Evolutionary conservation across 805 yeast species (phyloP).

Genomic region (Pichia thaimueangensis): DNA sequence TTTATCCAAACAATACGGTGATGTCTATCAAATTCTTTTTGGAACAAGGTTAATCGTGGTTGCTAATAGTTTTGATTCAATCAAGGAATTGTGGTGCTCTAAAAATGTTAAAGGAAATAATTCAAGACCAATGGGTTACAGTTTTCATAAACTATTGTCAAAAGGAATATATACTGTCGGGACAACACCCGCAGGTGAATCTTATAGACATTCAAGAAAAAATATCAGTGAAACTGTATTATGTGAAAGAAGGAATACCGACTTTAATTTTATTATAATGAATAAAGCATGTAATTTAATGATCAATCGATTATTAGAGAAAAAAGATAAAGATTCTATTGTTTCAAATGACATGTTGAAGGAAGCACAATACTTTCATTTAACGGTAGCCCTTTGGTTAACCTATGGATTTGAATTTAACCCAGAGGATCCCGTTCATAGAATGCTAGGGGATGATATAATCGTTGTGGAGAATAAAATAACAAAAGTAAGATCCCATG

Average conservation of each 20-base stretch:
- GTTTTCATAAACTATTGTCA: constrained; percentile 61
- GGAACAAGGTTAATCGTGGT: constrained; percentile 55
- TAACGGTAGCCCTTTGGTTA: constrained; percentile 42
- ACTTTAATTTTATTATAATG: constrained; percentile 29
- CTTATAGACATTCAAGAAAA: constrained; percentile 43
- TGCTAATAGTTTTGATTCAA: constrained; percentile 58
- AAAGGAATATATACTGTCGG: constrained; percentile 57
- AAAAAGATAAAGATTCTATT: not conserved
- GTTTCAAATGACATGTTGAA: constrained; percentile 19
- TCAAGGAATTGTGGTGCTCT: constrained; percentile 46
- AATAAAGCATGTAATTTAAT: constrained; percentile 33
- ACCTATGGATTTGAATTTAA: constrained; percentile 50
- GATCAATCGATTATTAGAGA: constrained; percentile 15
- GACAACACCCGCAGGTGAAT: constrained; percentile 51
- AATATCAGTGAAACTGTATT: constrained; percentile 38
- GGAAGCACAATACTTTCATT: constrained; percentile 43
- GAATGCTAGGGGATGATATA: constrained; percentile 42
- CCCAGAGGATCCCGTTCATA: constrained; percentile 34
- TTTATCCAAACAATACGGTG: constrained; percentile 40
- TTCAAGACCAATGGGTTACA: constrained; percentile 60
- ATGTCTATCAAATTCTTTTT: constrained; percentile 55
- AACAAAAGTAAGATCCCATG: constrained; percentile 50
- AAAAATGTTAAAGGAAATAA: constrained; percentile 44
- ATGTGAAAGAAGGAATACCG: constrained; percentile 31
- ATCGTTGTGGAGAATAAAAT: constrained; percentile 50